phyloP scores from a whole-genome alignment of 768 basidiomycete species.

The Roridomyces roridus region DNA sequence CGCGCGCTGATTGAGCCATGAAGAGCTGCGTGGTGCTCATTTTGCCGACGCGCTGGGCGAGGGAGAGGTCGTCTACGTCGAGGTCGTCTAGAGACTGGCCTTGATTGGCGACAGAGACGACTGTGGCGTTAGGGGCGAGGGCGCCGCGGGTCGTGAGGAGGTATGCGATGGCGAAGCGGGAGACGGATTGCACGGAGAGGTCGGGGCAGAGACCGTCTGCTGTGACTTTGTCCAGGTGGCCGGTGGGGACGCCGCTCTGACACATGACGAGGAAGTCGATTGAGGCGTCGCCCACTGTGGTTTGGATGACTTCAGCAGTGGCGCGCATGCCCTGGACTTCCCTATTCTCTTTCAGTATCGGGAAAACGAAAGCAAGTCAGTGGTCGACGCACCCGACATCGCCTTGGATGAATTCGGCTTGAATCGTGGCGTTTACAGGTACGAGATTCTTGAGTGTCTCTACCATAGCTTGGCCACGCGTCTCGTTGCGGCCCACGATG shows the following conservation, averaged over 20 bases:
- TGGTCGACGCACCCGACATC: slow-evolving; percentile 4
- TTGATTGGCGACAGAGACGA: background rate
- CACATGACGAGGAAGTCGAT: slow-evolving; percentile 9
- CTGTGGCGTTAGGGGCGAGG: slow-evolving; percentile 1
- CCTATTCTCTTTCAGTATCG: too few relatives aligned
- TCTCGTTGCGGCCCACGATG: slow-evolving; percentile 5
- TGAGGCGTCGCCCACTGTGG: background rate
- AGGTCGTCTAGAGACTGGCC: background rate
- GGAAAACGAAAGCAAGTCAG: too few relatives aligned
- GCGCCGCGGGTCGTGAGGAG: background rate
- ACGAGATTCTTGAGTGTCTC: background rate
- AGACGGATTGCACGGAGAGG: slow-evolving; percentile 1
- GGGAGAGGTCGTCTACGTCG: background rate
- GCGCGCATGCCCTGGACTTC: slow-evolving; percentile 3
- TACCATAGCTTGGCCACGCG: background rate
- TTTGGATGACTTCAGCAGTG: background rate
- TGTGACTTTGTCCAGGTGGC: background rate
- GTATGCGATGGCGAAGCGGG: slow-evolving; percentile 8
- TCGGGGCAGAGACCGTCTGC: background rate
- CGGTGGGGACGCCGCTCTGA: slow-evolving; percentile 1
- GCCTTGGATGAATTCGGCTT: slow-evolving; percentile 6
- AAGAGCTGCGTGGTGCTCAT: too few relatives aligned
- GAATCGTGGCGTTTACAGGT: background rate
- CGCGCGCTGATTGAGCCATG: too few relatives aligned
- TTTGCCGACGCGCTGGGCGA: too few relatives aligned